Conservation (phyloP, 495 filamentous ascomycete species). For the Mycothermus thermophilus region DNA sequence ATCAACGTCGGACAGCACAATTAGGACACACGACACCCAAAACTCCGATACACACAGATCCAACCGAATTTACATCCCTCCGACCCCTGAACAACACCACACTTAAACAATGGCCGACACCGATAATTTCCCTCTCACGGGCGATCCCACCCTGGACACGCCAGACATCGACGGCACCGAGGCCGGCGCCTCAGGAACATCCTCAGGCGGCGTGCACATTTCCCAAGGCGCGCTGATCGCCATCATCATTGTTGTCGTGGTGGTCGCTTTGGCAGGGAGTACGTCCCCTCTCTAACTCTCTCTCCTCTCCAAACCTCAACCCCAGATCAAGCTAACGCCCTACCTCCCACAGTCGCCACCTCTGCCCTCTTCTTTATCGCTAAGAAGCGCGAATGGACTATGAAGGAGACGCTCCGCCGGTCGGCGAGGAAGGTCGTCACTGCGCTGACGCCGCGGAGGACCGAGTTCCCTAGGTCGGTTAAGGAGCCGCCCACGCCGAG, state of each 20-base stretch:
- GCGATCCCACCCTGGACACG: constrained; percentile 15
- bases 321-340: too few species aligned
- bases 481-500: constrained; percentile 39
- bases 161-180: constrained; percentile 22
- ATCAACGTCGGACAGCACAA: too few species aligned
- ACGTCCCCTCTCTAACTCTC: constrained; percentile 8
- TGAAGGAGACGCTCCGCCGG: constrained; percentile 37
- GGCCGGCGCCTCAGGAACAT: constrained; percentile 42
- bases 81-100: too few species aligned
- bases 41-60: too few species aligned
- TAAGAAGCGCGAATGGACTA: constrained; percentile 44
- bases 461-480: constrained; percentile 40
- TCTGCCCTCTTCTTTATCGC: constrained; percentile 40
- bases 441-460: constrained; percentile 38
- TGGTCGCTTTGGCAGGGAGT: constrained; percentile 45
- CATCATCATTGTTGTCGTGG: constrained; percentile 46
- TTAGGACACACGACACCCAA: too few species aligned
- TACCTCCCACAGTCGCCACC: constrained; percentile 35
- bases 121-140: constrained; percentile 24
- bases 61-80: too few species aligned
- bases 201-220: constrained; percentile 35
- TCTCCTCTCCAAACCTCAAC: background rate
- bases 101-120: too few species aligned
- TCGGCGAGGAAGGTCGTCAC: constrained; percentile 40
- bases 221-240: constrained; percentile 47